phyloP scores from a whole-genome alignment of 352 stramenopile species.

The Phytophthora sp. region DNA sequence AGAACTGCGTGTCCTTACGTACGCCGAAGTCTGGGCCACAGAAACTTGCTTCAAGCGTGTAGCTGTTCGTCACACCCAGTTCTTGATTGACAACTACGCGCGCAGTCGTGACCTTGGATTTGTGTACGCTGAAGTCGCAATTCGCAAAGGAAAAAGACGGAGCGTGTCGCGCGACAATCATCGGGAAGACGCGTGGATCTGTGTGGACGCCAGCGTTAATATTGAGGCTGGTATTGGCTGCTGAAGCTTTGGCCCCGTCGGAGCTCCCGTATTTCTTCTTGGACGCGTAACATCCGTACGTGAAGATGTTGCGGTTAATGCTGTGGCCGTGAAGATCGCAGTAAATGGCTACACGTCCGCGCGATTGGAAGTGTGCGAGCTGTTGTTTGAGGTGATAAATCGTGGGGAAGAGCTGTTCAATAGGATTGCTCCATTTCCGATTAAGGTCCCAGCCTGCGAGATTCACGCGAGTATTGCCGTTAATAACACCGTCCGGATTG shows the following conservation, averaged over 20 bases:
- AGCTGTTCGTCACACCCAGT: constrained; percentile 84
- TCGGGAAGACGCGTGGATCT: constrained; percentile 78
- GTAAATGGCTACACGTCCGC: constrained; percentile 76
- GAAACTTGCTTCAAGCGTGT: constrained; percentile 92
- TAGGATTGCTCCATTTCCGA: constrained; percentile 77
- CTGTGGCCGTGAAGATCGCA: constrained; percentile 87
- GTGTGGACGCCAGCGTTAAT: constrained; percentile 39
- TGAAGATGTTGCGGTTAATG: constrained; percentile 88
- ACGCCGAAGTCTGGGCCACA: constrained; percentile 81
- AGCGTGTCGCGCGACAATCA: constrained; percentile 79
- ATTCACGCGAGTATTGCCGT: constrained; percentile 91
- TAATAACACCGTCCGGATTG: constrained; percentile 92
- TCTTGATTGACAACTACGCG: constrained; percentile 92
- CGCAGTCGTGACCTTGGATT: constrained; percentile 89
- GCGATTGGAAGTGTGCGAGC: constrained; percentile 62
- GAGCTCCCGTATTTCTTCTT: constrained; percentile 34
- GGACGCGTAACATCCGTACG: constrained; percentile 75
- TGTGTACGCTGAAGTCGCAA: constrained; percentile 92
- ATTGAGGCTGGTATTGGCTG: not conserved
- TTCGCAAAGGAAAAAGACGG: constrained; percentile 80
- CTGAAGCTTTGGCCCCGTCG: constrained; percentile 4
- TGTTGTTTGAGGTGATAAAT: constrained; percentile 82
- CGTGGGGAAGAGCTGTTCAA: constrained; percentile 84
- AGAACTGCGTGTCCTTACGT: constrained; percentile 78
- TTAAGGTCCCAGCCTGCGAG: constrained; percentile 87